Base-by-base conservation (phyloP, 306 rosid genomes). In the Corylus americana region DNA sequence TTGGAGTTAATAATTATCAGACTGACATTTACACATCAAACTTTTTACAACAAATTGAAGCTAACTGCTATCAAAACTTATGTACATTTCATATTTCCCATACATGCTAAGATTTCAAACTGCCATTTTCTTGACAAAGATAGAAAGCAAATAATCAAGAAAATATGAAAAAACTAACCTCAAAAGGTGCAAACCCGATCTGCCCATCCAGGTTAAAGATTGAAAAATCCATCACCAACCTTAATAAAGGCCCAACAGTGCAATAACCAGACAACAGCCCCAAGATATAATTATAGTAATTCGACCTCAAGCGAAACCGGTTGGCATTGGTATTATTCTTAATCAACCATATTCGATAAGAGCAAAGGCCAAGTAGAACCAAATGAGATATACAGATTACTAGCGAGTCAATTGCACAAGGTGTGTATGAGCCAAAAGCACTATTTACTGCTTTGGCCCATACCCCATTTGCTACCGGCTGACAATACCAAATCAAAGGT, bases 371-470 rank as follows among this genome's bases (percentile, higher is more conserved):
- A 17, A 85, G 37, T 31, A 94, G 96, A 82, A 88, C 91, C 86
- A 92, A 87, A 86, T 92, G 90, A 69, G 96, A 89, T 70, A 74
- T 59, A 70, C 88, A 87, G 76, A 87, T 70, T 67, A 92, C 97
- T 79, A 94, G 74, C 72, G 97, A 81, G 74, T 88, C 88, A 70
- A 94, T 80, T 63, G 88, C 93, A 86, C 98, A 94, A 77, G 98
- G 96, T 59, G 97, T 89, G 79, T 92, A 94, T 47, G 94, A 82
- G 61, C 97, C 92, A 82, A 92, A 92, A 81, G 89, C 90, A 84
- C 89, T 89, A 37, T 90, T 90, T 17, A 81, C 87, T 79, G 59
- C 74, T 76, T 82, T 76, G 16, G 66, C 85, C 98, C 98, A 94
- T 70, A 83, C 48, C 76, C 87, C 79, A 57, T 92, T 81, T 73